Conservation (phyloP, 1,284 basidiomycete species). For the Coniferiporia sulphurascens region DNA sequence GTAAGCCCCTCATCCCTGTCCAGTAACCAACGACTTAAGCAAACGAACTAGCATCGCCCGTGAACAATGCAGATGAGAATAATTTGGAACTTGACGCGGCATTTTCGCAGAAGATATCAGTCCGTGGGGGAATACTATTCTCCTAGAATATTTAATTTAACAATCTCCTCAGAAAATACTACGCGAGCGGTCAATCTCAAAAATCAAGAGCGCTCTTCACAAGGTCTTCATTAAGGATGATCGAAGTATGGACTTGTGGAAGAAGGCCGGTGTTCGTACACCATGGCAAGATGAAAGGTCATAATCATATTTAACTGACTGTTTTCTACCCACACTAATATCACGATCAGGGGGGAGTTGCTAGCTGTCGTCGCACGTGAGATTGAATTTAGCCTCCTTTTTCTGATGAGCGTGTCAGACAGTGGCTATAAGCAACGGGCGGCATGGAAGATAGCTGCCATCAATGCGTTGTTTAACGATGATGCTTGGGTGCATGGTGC, state of each 20-base stretch:
- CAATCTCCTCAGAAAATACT: conserved; percentile 24
- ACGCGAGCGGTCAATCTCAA: conserved; percentile 29
- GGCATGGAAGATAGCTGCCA: conserved; percentile 26
- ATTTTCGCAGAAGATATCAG: conserved; percentile 58
- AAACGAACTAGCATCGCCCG: conserved; percentile 18
- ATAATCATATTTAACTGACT: neutral
- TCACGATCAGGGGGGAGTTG: conserved; percentile 28
- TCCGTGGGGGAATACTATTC: conserved; percentile 27
- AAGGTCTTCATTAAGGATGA: conserved; percentile 28
- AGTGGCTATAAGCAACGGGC: conserved; percentile 41
- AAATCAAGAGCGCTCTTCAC: conserved; percentile 33
- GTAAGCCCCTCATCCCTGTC: neutral
- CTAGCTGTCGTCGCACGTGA: conserved; percentile 34
- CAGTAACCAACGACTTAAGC: neutral
- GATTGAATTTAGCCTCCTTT: conserved; percentile 40
- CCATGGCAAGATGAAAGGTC: conserved; percentile 24
- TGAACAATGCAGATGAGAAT: conserved; percentile 27
- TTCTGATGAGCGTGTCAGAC: conserved; percentile 41
- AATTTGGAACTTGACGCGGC: conserved; percentile 47
- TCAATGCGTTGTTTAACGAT: conserved; percentile 28
- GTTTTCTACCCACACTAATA: neutral
- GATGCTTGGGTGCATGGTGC: conserved; percentile 26
- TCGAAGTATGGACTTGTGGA: conserved; percentile 24
- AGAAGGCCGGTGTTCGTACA: conserved; percentile 15
- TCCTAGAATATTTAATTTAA: neutral